These are phyloP conservation scores for Dillenia turbinata DNA, from an alignment of 164 flowering plant genomes.

Conservation along the genomic window DNA sequence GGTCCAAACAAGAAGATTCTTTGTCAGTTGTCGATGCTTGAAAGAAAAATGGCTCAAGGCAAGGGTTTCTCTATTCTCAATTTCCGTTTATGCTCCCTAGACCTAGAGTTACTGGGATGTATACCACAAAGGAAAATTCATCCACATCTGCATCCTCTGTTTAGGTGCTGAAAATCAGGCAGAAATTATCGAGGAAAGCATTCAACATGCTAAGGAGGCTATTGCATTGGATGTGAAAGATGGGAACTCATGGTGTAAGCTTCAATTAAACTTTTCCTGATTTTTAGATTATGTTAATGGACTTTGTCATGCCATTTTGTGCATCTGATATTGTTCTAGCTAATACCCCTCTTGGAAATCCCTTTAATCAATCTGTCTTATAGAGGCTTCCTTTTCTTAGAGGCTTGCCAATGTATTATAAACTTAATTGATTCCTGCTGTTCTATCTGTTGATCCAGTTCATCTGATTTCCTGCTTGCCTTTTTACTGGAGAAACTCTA, in stretches of 20 bases:
- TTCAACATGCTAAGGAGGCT: conserved; percentile 87
- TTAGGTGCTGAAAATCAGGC: conserved; percentile 60
- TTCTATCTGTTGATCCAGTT: too few relatives aligned
- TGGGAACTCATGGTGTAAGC: conserved; percentile 95
- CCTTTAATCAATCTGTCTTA: too few relatives aligned
- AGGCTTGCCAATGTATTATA: too few relatives aligned
- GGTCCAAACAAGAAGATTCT: conserved; percentile 80
- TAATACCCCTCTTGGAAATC: too few relatives aligned
- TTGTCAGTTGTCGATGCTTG: conserved; percentile 87
- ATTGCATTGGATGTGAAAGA: conserved; percentile 78
- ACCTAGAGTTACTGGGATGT: not conserved
- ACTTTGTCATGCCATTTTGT: too few relatives aligned
- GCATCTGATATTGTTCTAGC: too few relatives aligned
- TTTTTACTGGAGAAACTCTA: too few relatives aligned
- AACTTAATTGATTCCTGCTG: too few relatives aligned
- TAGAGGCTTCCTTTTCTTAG: too few relatives aligned
- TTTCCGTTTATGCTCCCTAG: not conserved
- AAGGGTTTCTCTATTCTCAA: conserved; percentile 14
- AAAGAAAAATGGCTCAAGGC: conserved; percentile 88
- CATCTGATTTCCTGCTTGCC: too few relatives aligned
- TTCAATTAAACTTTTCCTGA: not conserved
- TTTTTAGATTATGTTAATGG: not conserved
- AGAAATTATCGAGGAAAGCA: conserved; percentile 74
- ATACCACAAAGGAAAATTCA: not conserved
- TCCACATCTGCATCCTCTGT: conserved; percentile 1